Conservation (phyloP, 2,329 filamentous ascomycete genomes). For the Aureobasidium sp. region DNA sequence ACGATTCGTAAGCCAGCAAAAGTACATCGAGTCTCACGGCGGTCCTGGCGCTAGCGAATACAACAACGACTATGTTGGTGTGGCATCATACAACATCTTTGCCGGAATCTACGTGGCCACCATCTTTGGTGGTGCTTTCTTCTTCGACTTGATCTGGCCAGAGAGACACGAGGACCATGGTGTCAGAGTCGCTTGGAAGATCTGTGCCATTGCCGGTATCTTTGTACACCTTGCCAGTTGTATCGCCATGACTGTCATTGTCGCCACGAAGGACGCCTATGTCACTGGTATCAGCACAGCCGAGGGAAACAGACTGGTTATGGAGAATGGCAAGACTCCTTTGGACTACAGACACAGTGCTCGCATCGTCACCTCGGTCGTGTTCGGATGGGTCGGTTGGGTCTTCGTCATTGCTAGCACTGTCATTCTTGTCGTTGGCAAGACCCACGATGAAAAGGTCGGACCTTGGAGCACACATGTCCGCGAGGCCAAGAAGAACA, state of each 20-base stretch:
- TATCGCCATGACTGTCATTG: conserved; percentile 46
- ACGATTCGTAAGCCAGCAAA: conserved; percentile 52
- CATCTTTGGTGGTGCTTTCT: conserved; percentile 54
- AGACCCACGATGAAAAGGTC: conserved; percentile 32
- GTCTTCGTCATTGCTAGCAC: conserved; percentile 30
- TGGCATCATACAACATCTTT: conserved; percentile 53
- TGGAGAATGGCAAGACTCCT: conserved; percentile 30
- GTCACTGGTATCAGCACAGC: conserved; percentile 36
- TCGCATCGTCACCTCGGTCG: conserved; percentile 44
- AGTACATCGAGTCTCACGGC: conserved; percentile 37
- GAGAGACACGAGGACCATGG: conserved; percentile 43
- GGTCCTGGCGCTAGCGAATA: conserved; percentile 35
- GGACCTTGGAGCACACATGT: conserved; percentile 36
- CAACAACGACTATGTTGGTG: conserved; percentile 51
- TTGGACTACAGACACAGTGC: conserved; percentile 44
- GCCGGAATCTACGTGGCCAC: conserved; percentile 51
- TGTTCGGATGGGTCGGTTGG: conserved; percentile 49
- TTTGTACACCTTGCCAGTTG: conserved; percentile 43
- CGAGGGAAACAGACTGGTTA: conserved; percentile 25
- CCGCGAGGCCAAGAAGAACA: conserved; percentile 15
- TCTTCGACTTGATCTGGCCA: conserved; percentile 57
- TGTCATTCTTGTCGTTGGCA: conserved; percentile 33
- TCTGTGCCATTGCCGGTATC: conserved; percentile 44
- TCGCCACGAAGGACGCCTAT: conserved; percentile 40
- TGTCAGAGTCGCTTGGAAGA: conserved; percentile 50